Evolutionary conservation across 2,329 filamentous ascomycete genomes (phyloP).

Genomic region (Bipolaris bicolor): DNA sequence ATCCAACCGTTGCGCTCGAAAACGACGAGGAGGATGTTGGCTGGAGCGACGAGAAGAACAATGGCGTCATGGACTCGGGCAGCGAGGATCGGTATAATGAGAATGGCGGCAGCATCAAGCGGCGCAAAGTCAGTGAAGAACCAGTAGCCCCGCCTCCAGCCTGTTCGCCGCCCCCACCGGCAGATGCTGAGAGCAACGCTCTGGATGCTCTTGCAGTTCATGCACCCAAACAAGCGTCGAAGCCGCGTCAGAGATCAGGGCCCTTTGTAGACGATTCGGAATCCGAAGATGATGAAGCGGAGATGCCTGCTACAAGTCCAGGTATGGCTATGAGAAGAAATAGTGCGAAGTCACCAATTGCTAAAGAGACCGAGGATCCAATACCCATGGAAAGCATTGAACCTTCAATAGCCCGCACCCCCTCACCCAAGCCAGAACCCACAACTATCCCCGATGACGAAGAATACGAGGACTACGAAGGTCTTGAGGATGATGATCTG

Average conservation of each 20-base stretch:
- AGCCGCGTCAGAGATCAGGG: slow-evolving; percentile 53
- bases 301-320: slow-evolving; percentile 20
- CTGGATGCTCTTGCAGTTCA: slow-evolving; percentile 12
- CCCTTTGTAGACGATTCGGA: slow-evolving; percentile 77
- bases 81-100: slow-evolving; percentile 52
- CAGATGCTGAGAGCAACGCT: slow-evolving; percentile 14
- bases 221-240: slow-evolving; percentile 14
- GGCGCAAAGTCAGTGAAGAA: slow-evolving; percentile 47
- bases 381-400: slow-evolving; percentile 15
- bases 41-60: slow-evolving; percentile 39
- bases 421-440: slow-evolving; percentile 54
- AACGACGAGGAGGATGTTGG: slow-evolving; percentile 35
- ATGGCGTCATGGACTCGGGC: slow-evolving; percentile 25
- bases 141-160: slow-evolving; percentile 48
- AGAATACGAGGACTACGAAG: slow-evolving; percentile 60
- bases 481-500: slow-evolving; percentile 67
- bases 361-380: slow-evolving; percentile 32
- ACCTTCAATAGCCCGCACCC: slow-evolving; percentile 9
- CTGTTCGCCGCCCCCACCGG: slow-evolving; percentile 37
- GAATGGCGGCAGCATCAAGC: slow-evolving; percentile 50
- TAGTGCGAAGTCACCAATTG: slow-evolving; percentile 19
- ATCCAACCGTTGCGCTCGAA: slow-evolving; percentile 27
- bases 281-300: slow-evolving; percentile 55
- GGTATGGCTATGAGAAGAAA: slow-evolving; percentile 28
- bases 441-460: slow-evolving; percentile 54